phyloP scores from a whole-genome alignment of 1,284 basidiomycete genomes.

The Marasmius sp. region DNA sequence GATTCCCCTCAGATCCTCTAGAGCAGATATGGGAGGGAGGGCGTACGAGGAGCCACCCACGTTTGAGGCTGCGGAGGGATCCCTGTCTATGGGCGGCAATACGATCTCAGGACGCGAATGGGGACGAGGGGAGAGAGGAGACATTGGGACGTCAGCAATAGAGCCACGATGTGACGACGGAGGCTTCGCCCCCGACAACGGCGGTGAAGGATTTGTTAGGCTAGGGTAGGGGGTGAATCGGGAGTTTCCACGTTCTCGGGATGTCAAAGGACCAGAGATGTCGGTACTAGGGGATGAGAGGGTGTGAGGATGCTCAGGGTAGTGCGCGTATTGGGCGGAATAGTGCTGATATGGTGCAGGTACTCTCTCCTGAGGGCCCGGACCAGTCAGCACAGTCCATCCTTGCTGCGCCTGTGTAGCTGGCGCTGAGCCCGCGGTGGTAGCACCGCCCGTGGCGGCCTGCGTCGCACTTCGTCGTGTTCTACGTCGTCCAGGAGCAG shows the following conservation, averaged over 20 bases:
- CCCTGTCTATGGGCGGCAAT: constrained; percentile 13
- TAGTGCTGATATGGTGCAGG: constrained; percentile 3
- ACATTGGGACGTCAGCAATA: constrained; percentile 16
- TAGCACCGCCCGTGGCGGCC: not conserved
- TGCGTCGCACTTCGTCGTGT: constrained; percentile 42
- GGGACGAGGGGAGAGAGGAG: constrained; percentile 3
- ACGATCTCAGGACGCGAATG: constrained; percentile 1
- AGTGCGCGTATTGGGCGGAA: constrained; percentile 8
- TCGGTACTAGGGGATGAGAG: constrained; percentile 1
- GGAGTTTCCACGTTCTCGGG: not conserved
- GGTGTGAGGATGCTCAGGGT: not conserved
- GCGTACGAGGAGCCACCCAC: constrained; percentile 36
- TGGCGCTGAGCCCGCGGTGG: constrained; percentile 13
- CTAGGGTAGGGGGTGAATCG: constrained; percentile 8
- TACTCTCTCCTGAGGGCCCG: not conserved
- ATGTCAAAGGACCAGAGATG: not conserved
- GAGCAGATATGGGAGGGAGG: constrained; percentile 65
- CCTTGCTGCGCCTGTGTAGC: constrained; percentile 6
- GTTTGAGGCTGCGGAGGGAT: constrained; percentile 10
- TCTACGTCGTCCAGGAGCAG: constrained; percentile 60
- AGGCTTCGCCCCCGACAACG: constrained; percentile 13
- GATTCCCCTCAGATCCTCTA: constrained; percentile 57
- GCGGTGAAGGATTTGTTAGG: not conserved
- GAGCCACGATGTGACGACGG: constrained; percentile 24
- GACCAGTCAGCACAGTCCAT: constrained; percentile 12